Evolutionary conservation across 208 protist species (phyloP), one percentile per base, ranked within the genome.

Genomic region (Acanthamoeba healyi): DNA sequence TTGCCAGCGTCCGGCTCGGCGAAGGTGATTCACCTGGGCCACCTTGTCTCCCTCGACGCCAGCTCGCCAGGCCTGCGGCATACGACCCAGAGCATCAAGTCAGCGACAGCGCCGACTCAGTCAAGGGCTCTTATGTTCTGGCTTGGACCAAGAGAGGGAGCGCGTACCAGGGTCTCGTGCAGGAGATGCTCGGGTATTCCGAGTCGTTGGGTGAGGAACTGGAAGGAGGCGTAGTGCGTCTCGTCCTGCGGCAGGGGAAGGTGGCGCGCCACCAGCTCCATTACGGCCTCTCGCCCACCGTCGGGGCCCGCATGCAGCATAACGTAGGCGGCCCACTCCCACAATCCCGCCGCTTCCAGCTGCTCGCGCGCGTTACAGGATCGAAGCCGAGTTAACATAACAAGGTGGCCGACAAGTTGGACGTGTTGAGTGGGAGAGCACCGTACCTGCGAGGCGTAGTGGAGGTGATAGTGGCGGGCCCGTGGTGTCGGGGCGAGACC

Each of bases 261-360:
- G 58, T 65, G 58, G 26, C 58, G 58, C 14, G 58, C 58, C n/a
- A 65, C n/a, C 58, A 65, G 58, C 58, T 65, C 58, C 58, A 65
- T 34, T 10, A 65, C 58, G 12, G 58, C 58, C 58, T 34, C 58
- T 7, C n/a, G 58, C 58, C 5, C 58, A 5, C n/a, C 54, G 12
- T 61, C 58, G n/a, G 1, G 58, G 15, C 58, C 58, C 9, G 26
- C n/a, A 34, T 65, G 58, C n/a, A 65, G 58, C 58, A 65, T 2
- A 2, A 65, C 58, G n/a, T 65, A 65, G 3, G 12, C 58, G 3
- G 58, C 58, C 58, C 58, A 65, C 58, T 36, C 58, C 58, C 58
- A 65, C 26, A 65, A n/a, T 12, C 58, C 58, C n/a, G 58, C 58
- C 58, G 58, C 58, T 65, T 65, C 58, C n/a, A 65, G 58, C 58